Evolutionary conservation across 495 filamentous ascomycete genomes (phyloP), one percentile per base, ranked within the genome.

Genomic region (Achaetomiella virescens): DNA sequence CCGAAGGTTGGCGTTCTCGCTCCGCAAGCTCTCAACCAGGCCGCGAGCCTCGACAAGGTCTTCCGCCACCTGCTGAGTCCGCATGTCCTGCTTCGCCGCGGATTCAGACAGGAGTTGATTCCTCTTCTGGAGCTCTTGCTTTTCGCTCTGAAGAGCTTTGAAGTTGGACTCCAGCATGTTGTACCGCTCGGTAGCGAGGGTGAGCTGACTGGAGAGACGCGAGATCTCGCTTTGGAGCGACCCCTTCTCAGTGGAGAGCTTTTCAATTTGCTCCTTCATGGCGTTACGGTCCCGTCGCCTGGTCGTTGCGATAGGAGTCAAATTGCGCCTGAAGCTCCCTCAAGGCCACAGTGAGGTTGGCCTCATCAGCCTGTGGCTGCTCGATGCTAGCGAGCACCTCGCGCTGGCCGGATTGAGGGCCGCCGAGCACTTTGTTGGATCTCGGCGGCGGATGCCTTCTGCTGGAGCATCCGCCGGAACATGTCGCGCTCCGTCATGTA

Each of bases 401-500:
- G 44, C 71, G 69, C 41, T 73, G 69, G 38, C 58, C 66, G 12
- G 72, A 70, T 49, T 75, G 70, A 27, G 86, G 87, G 38, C 84
- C 80, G 17, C 83, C 88, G 57, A 93, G 82, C 3, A 80, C 74
- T 22, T 81, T 84, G 20, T 75, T 74, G 46, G n/a, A 80, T 70
- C 63, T 93, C 88, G 6, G 77, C 74, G 7, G 79, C 71, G 15
- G 75, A 69, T 10, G 77, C 78, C 29, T 84, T 74, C 60, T 90
- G 86, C 55, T 89, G 84, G 14, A 96, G 81, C 83, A 97, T 93
- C 38, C 90, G 89, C 27, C 90, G 83, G 84, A 96, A 97, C 80
- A 96, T 97, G 63, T 99, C 91, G 33, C 93, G 83, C 72, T 99
- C 93, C 65, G 89, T 89, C 46, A 92, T 87, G 61, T 95, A 95